Base-by-base conservation (phyloP, 2,329 filamentous ascomycete species). In the Aphanoascus verrucosus region DNA sequence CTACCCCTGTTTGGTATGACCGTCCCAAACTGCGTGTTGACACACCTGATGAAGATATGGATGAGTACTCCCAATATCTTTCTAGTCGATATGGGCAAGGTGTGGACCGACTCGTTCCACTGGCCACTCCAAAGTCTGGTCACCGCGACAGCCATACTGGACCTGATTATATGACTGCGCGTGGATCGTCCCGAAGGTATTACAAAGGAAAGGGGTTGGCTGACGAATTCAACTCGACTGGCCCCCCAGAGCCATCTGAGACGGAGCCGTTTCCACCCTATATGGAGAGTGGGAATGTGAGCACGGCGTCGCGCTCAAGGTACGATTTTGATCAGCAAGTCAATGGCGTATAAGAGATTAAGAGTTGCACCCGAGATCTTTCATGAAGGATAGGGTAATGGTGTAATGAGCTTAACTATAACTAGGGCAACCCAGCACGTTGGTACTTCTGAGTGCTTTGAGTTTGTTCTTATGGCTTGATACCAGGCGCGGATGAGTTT, bases 161-260 rank as follows among this genome's bases (percentile, higher is more conserved):
- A 15, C 42, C 41, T 5, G 46, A 34, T 20, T 52, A 40, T 17
- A 32, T 46, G 1, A 41, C 31, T 1, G 50, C 50, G 15, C 50
- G 34, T 5, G 42, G 50, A n/a, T 52, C 43, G 12, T 45, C 50
- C 1, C 45, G 17, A 19, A 32, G 34, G 9, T 52, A 40, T 17
- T 43, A 44, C 32, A 45, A 43, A 31, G 43, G 45, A 1, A 55
- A 53, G 11, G 40, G 43, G 20, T 37, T 38, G 31, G 48, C 15
- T 28, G 55, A 56, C 46, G 56, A 59, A 23, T 55, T 58, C 14
- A 51, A 58, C n/a, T 58, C 52, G 1, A 38, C 41, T 6, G 41
- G 38, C 11, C 19, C 37, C 11, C 28, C 17, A 32, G 23, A n/a
- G 11, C 52, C 31, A n/a, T 58, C 49, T 12, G 52, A 55, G 14